Conservation (phyloP, 2,329 filamentous ascomycete genomes). For the Thelonectria blattea region DNA sequence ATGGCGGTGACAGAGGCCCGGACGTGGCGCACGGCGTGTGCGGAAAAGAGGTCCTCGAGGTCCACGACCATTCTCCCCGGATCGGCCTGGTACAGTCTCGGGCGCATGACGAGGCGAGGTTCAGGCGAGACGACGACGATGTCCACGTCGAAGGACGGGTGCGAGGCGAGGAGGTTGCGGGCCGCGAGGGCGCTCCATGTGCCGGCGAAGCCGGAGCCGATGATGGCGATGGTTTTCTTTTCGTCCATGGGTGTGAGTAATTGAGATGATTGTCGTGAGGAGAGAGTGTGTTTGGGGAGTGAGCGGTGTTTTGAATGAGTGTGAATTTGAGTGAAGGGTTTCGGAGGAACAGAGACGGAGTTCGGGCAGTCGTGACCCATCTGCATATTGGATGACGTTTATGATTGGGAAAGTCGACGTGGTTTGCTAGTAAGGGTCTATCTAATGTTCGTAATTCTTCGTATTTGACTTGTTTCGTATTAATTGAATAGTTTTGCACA, state of each 20-base stretch:
- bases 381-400: too few species aligned
- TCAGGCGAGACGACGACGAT: constrained; percentile 42
- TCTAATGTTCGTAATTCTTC: too few species aligned
- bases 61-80: constrained; percentile 27
- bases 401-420: too few species aligned
- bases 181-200: constrained; percentile 44
- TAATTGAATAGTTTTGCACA: too few species aligned
- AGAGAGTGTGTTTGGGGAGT: background rate
- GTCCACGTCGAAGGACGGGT: constrained; percentile 25
- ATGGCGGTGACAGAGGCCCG: constrained; percentile 32
- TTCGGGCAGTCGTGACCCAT: too few species aligned
- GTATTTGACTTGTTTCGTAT: too few species aligned
- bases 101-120: constrained; percentile 39
- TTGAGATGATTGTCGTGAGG: background rate
- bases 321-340: too few species aligned
- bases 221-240: constrained; percentile 53
- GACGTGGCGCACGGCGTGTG: constrained; percentile 36
- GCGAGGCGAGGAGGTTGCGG: constrained; percentile 34
- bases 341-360: too few species aligned
- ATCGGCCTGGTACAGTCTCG: constrained; percentile 43
- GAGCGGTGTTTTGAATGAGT: too few species aligned
- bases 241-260: background rate
- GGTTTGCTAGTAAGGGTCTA: too few species aligned
- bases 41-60: constrained; percentile 33
- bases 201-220: constrained; percentile 69